Evolutionary conservation across 2,329 filamentous ascomycete genomes (phyloP).

Genomic region (Curvularia hawaiiensis): DNA sequence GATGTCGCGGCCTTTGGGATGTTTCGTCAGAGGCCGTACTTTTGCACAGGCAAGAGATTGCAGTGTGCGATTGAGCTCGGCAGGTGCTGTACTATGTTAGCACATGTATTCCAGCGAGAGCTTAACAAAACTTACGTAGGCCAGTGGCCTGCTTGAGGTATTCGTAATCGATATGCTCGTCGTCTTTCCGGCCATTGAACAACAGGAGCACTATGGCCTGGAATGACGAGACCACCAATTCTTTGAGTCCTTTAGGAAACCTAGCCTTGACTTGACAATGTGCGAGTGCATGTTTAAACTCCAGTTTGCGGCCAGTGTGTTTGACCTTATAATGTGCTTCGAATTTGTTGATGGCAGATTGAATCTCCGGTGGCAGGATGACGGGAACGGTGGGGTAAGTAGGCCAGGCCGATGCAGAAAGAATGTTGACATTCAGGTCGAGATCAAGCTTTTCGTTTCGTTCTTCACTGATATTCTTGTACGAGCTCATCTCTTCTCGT

Average conservation of each 20-base stretch:
- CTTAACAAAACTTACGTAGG: slow-evolving; percentile 59
- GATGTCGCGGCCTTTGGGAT: slow-evolving; percentile 84
- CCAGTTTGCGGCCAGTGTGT: slow-evolving; percentile 83
- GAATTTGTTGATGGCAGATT: slow-evolving; percentile 78
- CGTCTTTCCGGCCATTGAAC: slow-evolving; percentile 75
- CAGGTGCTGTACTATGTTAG: slow-evolving; percentile 59
- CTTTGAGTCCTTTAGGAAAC: slow-evolving; percentile 82
- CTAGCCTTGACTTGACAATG: slow-evolving; percentile 84
- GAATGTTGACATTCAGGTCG: slow-evolving; percentile 83
- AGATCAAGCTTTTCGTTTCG: slow-evolving; percentile 63
- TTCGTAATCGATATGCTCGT: slow-evolving; percentile 72
- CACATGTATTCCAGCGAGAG: neutral
- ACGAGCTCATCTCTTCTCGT: slow-evolving; percentile 89
- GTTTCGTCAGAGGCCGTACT: slow-evolving; percentile 80
- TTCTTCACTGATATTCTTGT: slow-evolving; percentile 71
- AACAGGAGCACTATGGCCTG: slow-evolving; percentile 89
- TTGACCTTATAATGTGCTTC: slow-evolving; percentile 86
- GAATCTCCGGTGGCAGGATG: slow-evolving; percentile 75
- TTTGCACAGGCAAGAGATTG: slow-evolving; percentile 95
- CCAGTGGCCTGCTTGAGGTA: slow-evolving; percentile 77
- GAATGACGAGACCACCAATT: slow-evolving; percentile 88
- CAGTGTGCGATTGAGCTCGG: slow-evolving; percentile 84
- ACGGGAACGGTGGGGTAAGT: slow-evolving; percentile 80
- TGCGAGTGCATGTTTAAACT: slow-evolving; percentile 92
- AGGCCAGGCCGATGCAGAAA: slow-evolving; percentile 94